These are phyloP conservation scores for Sophora flavescens DNA, from an alignment of 306 rosid species.

Conservation along the genomic window DNA sequence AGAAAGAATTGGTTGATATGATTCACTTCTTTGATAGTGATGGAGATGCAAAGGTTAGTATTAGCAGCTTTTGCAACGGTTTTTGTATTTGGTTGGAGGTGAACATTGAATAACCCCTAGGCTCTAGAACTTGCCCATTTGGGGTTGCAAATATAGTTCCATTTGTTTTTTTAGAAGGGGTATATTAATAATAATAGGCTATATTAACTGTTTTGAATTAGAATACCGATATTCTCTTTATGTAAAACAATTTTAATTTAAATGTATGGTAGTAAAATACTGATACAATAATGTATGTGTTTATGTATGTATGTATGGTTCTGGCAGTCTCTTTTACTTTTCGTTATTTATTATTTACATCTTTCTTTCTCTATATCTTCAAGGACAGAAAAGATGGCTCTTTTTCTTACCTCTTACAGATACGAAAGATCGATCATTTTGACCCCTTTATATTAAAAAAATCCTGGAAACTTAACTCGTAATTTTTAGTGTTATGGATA, in stretches of 20 bases:
- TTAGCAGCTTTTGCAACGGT: slow-evolving; percentile 1
- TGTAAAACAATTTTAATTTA: too few relatives aligned
- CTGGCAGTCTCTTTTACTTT: slow-evolving; percentile 2
- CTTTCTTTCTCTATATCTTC: slow-evolving; percentile 12
- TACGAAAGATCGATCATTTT: slow-evolving; percentile 1
- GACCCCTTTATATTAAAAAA: neutral
- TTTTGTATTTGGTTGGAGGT: slow-evolving; percentile 5
- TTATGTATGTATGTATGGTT: neutral
- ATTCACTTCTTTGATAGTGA: slow-evolving; percentile 80
- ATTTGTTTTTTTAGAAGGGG: too few relatives aligned
- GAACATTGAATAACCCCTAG: neutral
- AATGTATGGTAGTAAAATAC: too few relatives aligned
- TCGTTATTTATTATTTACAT: neutral
- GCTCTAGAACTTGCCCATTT: neutral
- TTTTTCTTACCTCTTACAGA: neutral
- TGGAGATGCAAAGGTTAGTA: slow-evolving; percentile 77
- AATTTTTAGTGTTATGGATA: slow-evolving; percentile 34
- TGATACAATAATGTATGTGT: too few relatives aligned
- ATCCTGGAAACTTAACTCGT: neutral
- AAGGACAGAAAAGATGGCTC: slow-evolving; percentile 5
- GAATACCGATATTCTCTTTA: too few relatives aligned
- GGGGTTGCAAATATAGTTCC: too few relatives aligned
- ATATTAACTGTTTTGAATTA: too few relatives aligned
- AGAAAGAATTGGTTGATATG: slow-evolving; percentile 77
- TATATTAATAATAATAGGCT: too few relatives aligned